Evolutionary conservation across 768 basidiomycete genomes (phyloP).

Genomic region (Russula emetica): DNA sequence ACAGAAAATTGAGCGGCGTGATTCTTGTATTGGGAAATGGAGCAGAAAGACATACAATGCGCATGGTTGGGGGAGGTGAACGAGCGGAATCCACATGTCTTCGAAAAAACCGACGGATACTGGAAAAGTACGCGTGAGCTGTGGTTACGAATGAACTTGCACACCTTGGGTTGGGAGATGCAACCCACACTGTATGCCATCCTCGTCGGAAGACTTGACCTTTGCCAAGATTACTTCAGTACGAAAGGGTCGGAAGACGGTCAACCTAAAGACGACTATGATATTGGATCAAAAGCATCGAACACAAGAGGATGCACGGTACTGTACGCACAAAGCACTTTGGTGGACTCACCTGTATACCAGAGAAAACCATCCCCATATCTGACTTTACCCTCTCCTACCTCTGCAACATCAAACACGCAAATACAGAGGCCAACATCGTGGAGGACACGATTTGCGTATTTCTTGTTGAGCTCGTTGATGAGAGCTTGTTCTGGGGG

Average conservation of each 20-base stretch:
- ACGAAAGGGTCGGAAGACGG: slow-evolving; percentile 86
- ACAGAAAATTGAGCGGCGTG: neutral
- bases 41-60: slow-evolving; percentile 55
- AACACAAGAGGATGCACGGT: neutral
- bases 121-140: slow-evolving; percentile 33
- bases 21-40: neutral
- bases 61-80: slow-evolving; percentile 75
- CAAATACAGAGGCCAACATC: slow-evolving; percentile 90
- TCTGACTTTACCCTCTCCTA: slow-evolving; percentile 86
- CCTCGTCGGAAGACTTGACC: slow-evolving; percentile 81
- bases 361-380: slow-evolving; percentile 94
- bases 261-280: slow-evolving; percentile 80
- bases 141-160: neutral
- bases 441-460: slow-evolving; percentile 86
- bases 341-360: slow-evolving; percentile 71
- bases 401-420: slow-evolving; percentile 81
- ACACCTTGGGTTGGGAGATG: neutral
- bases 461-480: slow-evolving; percentile 90
- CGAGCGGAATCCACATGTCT: slow-evolving; percentile 80
- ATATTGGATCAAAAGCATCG: neutral
- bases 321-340: too few species aligned
- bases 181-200: slow-evolving; percentile 72
- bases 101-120: slow-evolving; percentile 91
- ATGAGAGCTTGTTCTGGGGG: slow-evolving; percentile 76
- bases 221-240: slow-evolving; percentile 88